Base-by-base conservation (phyloP, 805 yeast genomes). In the Wickerhamiella musiphila region DNA sequence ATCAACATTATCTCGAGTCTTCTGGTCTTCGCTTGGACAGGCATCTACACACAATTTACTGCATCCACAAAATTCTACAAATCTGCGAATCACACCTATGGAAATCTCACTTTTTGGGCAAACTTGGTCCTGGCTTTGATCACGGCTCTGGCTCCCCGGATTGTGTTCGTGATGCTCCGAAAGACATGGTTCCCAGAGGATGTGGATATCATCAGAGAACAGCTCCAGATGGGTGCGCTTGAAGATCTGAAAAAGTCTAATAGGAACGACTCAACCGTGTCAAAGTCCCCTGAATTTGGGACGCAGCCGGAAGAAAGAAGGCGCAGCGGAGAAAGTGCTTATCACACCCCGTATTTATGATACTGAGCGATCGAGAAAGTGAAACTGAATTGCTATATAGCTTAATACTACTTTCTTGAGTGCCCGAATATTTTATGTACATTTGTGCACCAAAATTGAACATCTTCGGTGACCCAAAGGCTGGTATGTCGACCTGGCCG, bases 1-100 rank as follows among this genome's bases (percentile, higher is more conserved):
- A 63, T 75, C 38, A 56, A 59, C 35, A 54, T 63, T 1, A 47
- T 79, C 28, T 72, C 82, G 10, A 61, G 63, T 33, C 48, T 73
- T 38, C 42, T 77, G 26, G 60, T 77, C 12, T 75, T 65, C 43
- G 66, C 71, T 48, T 78, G 92, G 92, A 68, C 79, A 4, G 84
- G 86, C n/a, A 67, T 72, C 15, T 78, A 84, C 75, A 66, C 82
- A 19, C 53, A 70, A 4, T 51, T 65, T 18, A 39, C 54, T 2
- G 52, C 57, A 35, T 63, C 78, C 6, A 61, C 59, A 8, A 78
- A 71, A 44, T 73, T 73, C 43, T 78, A 69, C 52, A 61, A 65
- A 36, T 68, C 76, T 16, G 90, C 78, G 2, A 51, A 69, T 2
- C 69, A 72, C 44, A 61, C 65, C 21, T 71, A 70, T 42, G 81